These are phyloP conservation scores for Ophiostoma fasciatum DNA, from an alignment of 2,329 filamentous ascomycete genomes.

Conservation along the genomic window DNA sequence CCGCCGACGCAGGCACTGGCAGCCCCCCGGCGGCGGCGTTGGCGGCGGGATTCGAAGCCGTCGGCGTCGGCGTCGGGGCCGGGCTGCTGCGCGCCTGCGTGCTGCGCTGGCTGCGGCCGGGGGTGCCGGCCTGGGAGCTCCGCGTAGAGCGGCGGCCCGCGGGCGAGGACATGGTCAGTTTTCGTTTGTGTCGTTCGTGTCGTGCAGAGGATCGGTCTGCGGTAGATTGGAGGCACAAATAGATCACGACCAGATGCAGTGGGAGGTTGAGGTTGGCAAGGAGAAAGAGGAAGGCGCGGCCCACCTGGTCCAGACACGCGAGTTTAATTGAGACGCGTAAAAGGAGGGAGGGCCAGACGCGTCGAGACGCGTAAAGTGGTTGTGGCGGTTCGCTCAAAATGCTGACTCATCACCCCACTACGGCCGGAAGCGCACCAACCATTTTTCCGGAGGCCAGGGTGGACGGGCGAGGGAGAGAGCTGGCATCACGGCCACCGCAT, in stretches of 20 bases:
- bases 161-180: constrained; percentile 45
- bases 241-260: background rate
- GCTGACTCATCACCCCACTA: too few relatives aligned
- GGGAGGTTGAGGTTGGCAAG: too few relatives aligned
- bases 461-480: too few relatives aligned
- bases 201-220: too few relatives aligned
- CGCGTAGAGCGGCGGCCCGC: constrained; percentile 33
- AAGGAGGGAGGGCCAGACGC: constrained; percentile 10
- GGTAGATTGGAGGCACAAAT: too few relatives aligned
- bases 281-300: constrained; percentile 6
- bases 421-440: too few relatives aligned
- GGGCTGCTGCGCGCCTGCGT: constrained; percentile 20
- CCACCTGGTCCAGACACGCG: constrained; percentile 9
- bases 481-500: too few relatives aligned
- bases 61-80: constrained; percentile 16
- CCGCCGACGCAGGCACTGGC: constrained; percentile 17
- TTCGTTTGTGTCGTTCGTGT: background rate
- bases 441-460: too few relatives aligned
- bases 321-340: constrained; percentile 13
- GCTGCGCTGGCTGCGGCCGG: constrained; percentile 16
- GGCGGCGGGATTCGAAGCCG: constrained; percentile 8
- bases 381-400: constrained; percentile 7
- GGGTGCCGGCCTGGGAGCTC: constrained; percentile 38
- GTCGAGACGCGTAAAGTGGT: constrained; percentile 28
- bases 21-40: background rate